A percentile compares a stretch with the other conserved stretches of the same genome.
These are phyloP conservation scores for Crepidotus variabilis DNA, from an alignment of 768 basidiomycete species.

Conservation along the genomic window DNA sequence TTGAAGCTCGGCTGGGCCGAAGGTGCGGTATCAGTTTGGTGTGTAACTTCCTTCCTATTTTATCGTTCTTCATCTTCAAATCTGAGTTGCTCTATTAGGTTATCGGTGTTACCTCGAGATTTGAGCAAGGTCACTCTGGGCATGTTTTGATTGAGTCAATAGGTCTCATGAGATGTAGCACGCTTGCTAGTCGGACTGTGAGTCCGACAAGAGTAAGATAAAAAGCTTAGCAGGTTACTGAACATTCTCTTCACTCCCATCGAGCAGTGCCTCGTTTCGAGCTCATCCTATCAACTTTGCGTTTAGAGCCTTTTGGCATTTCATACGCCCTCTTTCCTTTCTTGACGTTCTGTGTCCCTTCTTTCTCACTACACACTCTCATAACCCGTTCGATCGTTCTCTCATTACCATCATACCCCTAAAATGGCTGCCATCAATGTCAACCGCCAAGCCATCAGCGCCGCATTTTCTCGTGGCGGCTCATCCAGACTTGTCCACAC, in stretches of 20 bases:
- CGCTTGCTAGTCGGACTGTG: background rate
- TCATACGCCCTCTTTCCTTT: background rate
- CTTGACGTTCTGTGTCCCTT: background rate
- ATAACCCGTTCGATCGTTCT: background rate
- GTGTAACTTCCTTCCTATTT: background rate
- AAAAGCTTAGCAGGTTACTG: background rate
- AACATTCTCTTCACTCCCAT: background rate
- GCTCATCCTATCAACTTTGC: background rate
- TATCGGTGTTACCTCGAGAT: background rate
- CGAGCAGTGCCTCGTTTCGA: background rate
- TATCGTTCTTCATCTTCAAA: background rate
- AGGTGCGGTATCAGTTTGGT: background rate
- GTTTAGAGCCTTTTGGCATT: background rate
- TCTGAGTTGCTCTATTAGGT: background rate
- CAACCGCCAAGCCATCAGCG: constrained; percentile 10
- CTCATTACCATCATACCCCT: background rate
- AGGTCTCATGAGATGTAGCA: background rate
- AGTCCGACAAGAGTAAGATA: background rate
- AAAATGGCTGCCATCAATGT: constrained; percentile 8
- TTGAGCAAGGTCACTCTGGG: background rate
- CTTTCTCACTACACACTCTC: background rate
- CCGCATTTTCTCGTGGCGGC: constrained; percentile 15
- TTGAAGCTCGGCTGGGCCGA: background rate
- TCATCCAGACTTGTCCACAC: constrained; percentile 18
- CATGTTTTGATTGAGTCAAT: background rate